phyloP scores from a whole-genome alignment of 257 asterid species.

The Thymus mandschuricus region DNA sequence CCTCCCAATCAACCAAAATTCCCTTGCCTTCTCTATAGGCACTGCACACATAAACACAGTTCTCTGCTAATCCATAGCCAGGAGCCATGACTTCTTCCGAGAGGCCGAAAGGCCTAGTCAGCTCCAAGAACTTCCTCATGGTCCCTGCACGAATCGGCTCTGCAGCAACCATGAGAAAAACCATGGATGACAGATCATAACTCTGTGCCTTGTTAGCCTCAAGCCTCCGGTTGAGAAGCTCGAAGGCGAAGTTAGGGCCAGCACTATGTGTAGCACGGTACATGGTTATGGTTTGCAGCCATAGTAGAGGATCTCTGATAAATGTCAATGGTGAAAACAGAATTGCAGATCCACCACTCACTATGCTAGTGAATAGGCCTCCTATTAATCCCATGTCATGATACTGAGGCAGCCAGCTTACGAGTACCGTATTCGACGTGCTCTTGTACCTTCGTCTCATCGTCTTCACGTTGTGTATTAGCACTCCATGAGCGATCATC shows the following conservation, averaged over 20 bases:
- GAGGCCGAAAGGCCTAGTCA: conserved; percentile 58
- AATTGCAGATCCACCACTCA: conserved; percentile 69
- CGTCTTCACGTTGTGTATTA: conserved; percentile 67
- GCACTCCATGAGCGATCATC: conserved; percentile 66
- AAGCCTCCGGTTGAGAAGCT: conserved; percentile 57
- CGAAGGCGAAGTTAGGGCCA: conserved; percentile 70
- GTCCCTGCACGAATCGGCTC: conserved; percentile 62
- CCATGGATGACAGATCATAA: conserved; percentile 55
- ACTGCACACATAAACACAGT: conserved; percentile 66
- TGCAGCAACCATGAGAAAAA: conserved; percentile 74
- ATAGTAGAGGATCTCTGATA: conserved; percentile 59
- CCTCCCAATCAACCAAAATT: conserved; percentile 66
- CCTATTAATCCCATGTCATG: conserved; percentile 86
- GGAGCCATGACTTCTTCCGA: conserved; percentile 63
- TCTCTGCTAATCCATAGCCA: conserved; percentile 81
- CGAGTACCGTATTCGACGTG: conserved; percentile 60
- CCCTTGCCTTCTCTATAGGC: conserved; percentile 64
- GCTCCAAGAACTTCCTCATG: conserved; percentile 55
- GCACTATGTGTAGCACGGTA: conserved; percentile 77
- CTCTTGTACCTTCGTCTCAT: conserved; percentile 60
- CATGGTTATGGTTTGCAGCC: conserved; percentile 56
- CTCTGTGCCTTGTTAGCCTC: conserved; percentile 40
- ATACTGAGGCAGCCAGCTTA: conserved; percentile 77
- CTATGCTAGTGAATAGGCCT: conserved; percentile 62
- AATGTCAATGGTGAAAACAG: conserved; percentile 66